Base-by-base conservation (phyloP, 306 rosid genomes). In the Cicer chorassanicum region DNA sequence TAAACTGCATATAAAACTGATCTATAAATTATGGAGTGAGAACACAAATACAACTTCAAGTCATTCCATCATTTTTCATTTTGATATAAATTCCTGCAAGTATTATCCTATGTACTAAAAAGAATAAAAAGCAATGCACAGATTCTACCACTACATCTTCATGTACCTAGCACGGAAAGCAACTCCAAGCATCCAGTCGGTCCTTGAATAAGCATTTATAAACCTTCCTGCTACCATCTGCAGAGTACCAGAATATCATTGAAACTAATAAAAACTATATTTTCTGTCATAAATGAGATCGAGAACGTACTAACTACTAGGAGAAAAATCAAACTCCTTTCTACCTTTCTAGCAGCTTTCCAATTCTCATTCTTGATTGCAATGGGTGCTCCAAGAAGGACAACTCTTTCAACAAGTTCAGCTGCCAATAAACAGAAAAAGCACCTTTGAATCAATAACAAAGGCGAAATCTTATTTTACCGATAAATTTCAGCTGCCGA, bases 181-280 rank as follows among this genome's bases (percentile, higher is more conserved):
- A 76, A 89, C 49, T 55, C 94, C 94, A 68, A 89, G 90, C 74
- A 81, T 87, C 92, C 96, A 87, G 43, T 90, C 96, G 53, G 76
- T 87, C 45, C 77, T 77, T 40, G 92, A 79, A 78, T 84, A 90
- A 79, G 85, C 90, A 86, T 87, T 89, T 50, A 90, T 75, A 84
- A 90, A 90, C 73, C 96, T 90, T 76, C 96, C 92, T 8, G 92
- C 85, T 11, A 82, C 96, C 87, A 90, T 88, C 92, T 82, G 69
- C 29, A 78, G 73, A 78, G 70, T 13, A 85, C 63, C 74, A 67
- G 48, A 42, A 48, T 56, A 21, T 15, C 67, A 72, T 49, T 13
- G 24, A 68, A 61, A 69, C 59, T 69, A 46, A 69, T 60, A 18
- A 69, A 39, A 41, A 15, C 41, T 7, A 51, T 18, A n/a, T 41